A percentile compares a stretch with the other conserved stretches of the same genome.
phyloP scores from a whole-genome alignment of 345 rosid species.

The Eucalyptus melliodora region DNA sequence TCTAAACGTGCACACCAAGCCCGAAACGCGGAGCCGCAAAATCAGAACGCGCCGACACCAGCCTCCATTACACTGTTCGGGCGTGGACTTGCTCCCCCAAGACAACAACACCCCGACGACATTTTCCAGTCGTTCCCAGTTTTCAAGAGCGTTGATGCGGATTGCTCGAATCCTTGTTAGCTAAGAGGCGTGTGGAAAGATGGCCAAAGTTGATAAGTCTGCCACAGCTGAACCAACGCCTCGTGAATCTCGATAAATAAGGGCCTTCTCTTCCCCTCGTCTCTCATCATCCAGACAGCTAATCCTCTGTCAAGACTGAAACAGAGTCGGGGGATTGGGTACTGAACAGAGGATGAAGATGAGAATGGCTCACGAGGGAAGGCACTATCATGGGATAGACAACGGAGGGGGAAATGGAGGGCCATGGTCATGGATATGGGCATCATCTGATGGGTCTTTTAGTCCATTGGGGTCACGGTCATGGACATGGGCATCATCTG shows the following conservation, averaged over 20 bases:
- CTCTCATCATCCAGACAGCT: neutral
- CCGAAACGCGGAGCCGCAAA: neutral
- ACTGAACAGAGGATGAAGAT: neutral
- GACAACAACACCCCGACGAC: neutral
- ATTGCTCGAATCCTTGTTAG: neutral
- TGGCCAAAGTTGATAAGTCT: neutral
- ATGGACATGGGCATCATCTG: neutral
- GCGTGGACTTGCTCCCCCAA: neutral
- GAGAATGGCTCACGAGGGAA: neutral
- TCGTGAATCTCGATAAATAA: neutral
- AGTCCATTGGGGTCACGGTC: neutral
- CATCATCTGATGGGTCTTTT: neutral
- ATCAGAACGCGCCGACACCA: neutral
- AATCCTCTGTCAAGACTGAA: neutral
- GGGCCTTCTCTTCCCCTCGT: neutral
- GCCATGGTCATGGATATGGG: neutral
- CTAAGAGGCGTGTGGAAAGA: neutral
- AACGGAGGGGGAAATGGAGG: neutral
- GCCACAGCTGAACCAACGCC: neutral
- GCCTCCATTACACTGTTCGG: neutral
- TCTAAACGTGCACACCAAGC: neutral
- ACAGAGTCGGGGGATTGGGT: neutral
- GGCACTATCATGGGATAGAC: neutral
- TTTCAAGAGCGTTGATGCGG: neutral
- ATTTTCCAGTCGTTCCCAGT: neutral